These are phyloP conservation scores for Saccharomyces hybrid DNA, from an alignment of 1,139 yeast species.

Conservation along the genomic window DNA sequence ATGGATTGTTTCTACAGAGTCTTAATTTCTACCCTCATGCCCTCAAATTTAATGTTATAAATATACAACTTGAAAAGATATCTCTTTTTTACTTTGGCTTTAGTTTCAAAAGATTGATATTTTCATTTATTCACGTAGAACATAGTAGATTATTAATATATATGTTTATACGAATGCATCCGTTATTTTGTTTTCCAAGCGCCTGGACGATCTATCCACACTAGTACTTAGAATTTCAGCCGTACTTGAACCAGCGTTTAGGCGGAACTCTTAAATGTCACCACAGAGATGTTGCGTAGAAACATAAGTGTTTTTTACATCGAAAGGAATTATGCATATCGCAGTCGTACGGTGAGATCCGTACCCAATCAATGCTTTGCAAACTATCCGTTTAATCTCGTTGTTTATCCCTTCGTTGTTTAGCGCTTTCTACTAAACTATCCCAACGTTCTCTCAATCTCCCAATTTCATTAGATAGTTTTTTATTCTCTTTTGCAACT, in stretches of 20 bases:
- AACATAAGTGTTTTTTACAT: too few species aligned
- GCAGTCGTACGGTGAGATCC: too few species aligned
- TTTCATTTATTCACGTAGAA: neutral
- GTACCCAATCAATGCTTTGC: too few species aligned
- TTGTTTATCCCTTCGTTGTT: slow-evolving; percentile 31
- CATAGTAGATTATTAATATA: neutral
- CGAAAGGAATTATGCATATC: too few species aligned
- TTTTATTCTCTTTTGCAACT: slow-evolving; percentile 29
- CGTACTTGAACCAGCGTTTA: too few species aligned
- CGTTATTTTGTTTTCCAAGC: neutral
- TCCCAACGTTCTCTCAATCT: slow-evolving; percentile 43
- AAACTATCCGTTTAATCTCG: slow-evolving; percentile 2
- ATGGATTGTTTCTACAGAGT: neutral
- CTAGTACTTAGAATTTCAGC: too few species aligned
- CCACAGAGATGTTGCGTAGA: too few species aligned
- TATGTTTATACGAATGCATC: neutral
- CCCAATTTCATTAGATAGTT: slow-evolving; percentile 35
- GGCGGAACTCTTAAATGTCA: too few species aligned
- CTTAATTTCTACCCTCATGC: neutral
- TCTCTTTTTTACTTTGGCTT: neutral
- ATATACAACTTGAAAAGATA: neutral
- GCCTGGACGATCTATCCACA: too few species aligned
- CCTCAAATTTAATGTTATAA: neutral
- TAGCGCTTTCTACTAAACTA: slow-evolving; percentile 42
- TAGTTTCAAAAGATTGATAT: neutral